Evolutionary conservation across 495 filamentous ascomycete genomes (phyloP).

Genomic region (Trichoderma orchidacearum): DNA sequence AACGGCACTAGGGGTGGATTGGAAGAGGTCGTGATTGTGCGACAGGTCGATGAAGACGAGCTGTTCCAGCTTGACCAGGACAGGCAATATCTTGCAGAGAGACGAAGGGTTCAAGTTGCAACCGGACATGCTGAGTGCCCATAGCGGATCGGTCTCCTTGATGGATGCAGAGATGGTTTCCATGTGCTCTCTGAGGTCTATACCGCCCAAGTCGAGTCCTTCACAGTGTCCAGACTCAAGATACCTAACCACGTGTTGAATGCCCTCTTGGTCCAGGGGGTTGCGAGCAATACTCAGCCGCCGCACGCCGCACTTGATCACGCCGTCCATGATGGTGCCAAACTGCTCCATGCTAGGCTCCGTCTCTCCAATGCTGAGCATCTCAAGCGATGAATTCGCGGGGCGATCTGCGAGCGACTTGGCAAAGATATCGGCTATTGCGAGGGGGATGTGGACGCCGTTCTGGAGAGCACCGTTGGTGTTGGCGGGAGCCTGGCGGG

Average conservation of each 20-base stretch:
- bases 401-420: slow-evolving; percentile 65
- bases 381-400: slow-evolving; percentile 61
- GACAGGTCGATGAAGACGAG: slow-evolving; percentile 86
- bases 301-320: slow-evolving; percentile 56
- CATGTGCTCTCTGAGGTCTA: slow-evolving; percentile 58
- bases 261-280: slow-evolving; percentile 52
- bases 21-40: slow-evolving; percentile 75
- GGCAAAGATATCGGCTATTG: slow-evolving; percentile 39
- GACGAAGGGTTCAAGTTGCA: slow-evolving; percentile 64
- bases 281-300: slow-evolving; percentile 78
- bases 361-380: slow-evolving; percentile 73
- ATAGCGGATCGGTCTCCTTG: slow-evolving; percentile 48
- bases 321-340: slow-evolving; percentile 58
- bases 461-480: slow-evolving; percentile 3
- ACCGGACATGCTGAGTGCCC: slow-evolving; percentile 75
- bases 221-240: slow-evolving; percentile 63
- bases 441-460: slow-evolving; percentile 5
- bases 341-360: slow-evolving; percentile 57
- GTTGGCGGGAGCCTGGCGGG: slow-evolving; percentile 21
- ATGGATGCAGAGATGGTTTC: slow-evolving; percentile 50
- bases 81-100: slow-evolving; percentile 63
- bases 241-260: slow-evolving; percentile 64
- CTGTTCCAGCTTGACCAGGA: slow-evolving; percentile 52
- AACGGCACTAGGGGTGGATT: slow-evolving; percentile 58
- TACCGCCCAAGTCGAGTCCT: slow-evolving; percentile 89